Base-by-base conservation (phyloP, 2,329 filamentous ascomycete species). In the Cladophialophora chaetospira region DNA sequence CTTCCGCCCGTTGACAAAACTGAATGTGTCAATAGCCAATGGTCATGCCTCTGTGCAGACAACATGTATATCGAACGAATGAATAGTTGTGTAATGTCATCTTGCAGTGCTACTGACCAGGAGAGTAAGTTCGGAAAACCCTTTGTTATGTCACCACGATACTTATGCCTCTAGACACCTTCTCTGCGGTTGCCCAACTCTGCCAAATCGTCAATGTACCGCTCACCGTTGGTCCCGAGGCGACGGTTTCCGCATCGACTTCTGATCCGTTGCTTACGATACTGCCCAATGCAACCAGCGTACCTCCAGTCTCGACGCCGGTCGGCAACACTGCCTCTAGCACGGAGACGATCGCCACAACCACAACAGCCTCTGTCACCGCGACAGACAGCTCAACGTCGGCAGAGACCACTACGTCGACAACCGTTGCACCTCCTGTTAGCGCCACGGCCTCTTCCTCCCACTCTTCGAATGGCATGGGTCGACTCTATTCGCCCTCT, bases 41-140 rank as follows among this genome's bases (percentile, higher is more conserved):
- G 64, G 64, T 36, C 60, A 36, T 66, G 64, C 45, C 57, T 66
- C n/a, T 66, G 64, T 40, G 50, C 52, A 25, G 49, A 62, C 29
- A 43, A 59, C 40, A 55, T 53, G 31, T 66, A 64, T 21, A 57
- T 66, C 23, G 56, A 63, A 36, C 46, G 53, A 13, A 36, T 65
- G 49, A 62, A 60, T 42, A 59, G 58, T 17, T 66, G 64, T 46
- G 62, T 59, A 3, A 25, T 57, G 17, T 40, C 59, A 1, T 52
- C 54, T 10, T 65, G 62, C 52, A 60, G 63, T 50, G 57, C 53
- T 9, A 52, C 62, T 5, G 57, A 63, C 38, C 63, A 65, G 46
- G 51, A 63, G 53, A 44, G 62, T 63, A 52, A 11, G 56, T 57
- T 35, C 19, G 17, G 10, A 10, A 15, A 3, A 10, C n/a, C 13